phyloP scores from a whole-genome alignment of 495 filamentous ascomycete genomes.

The Lophium mytilinum region DNA sequence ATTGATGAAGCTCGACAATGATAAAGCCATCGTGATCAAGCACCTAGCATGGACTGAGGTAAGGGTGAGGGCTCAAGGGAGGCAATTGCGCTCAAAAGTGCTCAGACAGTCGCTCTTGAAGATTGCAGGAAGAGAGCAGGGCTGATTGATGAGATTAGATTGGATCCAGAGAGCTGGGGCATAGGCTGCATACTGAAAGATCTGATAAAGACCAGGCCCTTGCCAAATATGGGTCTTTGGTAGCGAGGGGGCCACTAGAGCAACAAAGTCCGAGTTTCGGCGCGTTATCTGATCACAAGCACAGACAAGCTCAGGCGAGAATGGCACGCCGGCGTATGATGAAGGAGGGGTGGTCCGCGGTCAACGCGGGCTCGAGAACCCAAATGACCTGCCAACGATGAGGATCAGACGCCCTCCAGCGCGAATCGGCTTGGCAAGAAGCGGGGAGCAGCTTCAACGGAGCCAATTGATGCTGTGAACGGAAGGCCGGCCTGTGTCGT shows the following conservation, averaged over 20 bases:
- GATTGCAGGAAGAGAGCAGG: not conserved
- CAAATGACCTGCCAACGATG: no score
- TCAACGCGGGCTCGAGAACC: no score
- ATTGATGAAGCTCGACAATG: constrained; percentile 32
- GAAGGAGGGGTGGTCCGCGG: no score
- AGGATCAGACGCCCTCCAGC: no score
- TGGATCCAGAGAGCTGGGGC: constrained; percentile 2
- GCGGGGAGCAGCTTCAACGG: no score
- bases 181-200: not conserved
- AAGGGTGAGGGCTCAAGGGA: not conserved
- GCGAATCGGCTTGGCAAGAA: no score
- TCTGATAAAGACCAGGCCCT: not conserved
- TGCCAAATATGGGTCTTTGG: no score
- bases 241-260: no score
- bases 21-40: constrained; percentile 31
- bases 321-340: no score
- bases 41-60: not conserved
- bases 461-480: no score
- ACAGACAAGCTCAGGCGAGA: no score
- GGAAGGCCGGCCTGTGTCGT: no score
- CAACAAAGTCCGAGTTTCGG: constrained; percentile 6
- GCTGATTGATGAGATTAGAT: constrained; percentile 18
- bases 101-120: not conserved
- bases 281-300: constrained; percentile 11
- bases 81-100: not conserved